Conservation (phyloP, 768 basidiomycete genomes). For the Imleria badia region DNA sequence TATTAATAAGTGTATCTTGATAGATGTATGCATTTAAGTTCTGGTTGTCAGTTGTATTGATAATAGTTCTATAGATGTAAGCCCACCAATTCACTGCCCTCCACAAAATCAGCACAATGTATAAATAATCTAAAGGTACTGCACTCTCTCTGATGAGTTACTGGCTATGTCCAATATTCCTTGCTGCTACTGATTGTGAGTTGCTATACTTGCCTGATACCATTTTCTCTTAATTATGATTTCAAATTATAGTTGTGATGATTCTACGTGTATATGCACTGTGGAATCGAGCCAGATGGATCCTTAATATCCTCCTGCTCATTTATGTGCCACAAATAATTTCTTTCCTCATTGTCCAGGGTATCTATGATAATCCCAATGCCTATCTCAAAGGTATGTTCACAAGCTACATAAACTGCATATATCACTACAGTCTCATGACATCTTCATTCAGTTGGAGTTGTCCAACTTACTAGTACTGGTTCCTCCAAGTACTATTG, state of each 20-base stretch:
- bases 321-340: too few relatives aligned
- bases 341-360: too few relatives aligned
- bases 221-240: background rate
- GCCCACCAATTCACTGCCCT: background rate
- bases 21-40: background rate
- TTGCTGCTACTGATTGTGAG: background rate
- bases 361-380: too few relatives aligned
- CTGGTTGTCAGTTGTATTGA: background rate
- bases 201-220: background rate
- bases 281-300: too few relatives aligned
- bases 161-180: background rate
- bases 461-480: too few relatives aligned
- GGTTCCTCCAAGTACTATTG: too few relatives aligned
- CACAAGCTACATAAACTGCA: too few relatives aligned
- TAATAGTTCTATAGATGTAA: background rate
- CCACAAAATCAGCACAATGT: background rate
- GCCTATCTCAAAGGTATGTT: too few relatives aligned
- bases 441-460: background rate
- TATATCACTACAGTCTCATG: too few relatives aligned
- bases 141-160: background rate
- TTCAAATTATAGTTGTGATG: background rate
- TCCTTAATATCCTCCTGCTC: too few relatives aligned
- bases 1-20: background rate
- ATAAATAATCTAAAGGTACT: background rate
- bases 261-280: too few relatives aligned